Evolutionary conservation across 352 stramenopile species (phyloP).

Genomic region (Globisporangium abappressorium): DNA sequence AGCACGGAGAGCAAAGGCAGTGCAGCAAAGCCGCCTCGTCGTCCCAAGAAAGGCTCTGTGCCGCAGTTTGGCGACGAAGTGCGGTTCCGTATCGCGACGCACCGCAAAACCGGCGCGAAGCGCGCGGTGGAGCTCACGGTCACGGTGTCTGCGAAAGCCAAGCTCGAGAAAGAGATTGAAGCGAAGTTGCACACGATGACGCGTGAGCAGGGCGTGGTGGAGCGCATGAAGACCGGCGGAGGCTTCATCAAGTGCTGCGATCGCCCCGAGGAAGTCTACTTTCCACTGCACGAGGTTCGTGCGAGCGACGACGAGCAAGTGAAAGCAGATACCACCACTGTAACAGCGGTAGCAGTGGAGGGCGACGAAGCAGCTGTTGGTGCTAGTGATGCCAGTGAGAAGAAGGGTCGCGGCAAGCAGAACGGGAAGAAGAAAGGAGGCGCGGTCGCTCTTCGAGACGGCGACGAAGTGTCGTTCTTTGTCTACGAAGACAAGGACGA

Average conservation of each 20-base stretch:
- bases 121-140: slow-evolving; percentile 66
- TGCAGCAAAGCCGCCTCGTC: slow-evolving; percentile 9
- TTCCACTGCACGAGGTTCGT: slow-evolving; percentile 65
- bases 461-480: slow-evolving; percentile 79
- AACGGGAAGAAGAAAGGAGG: slow-evolving; percentile 7
- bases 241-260: slow-evolving; percentile 75
- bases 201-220: slow-evolving; percentile 58
- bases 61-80: slow-evolving; percentile 73
- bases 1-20: background rate
- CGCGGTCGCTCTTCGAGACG: slow-evolving; percentile 33
- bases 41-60: slow-evolving; percentile 16
- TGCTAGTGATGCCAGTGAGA: background rate
- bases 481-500: slow-evolving; percentile 69
- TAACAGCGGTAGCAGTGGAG: background rate
- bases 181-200: slow-evolving; percentile 52
- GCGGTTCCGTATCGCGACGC: slow-evolving; percentile 66
- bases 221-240: slow-evolving; percentile 53
- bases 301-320: slow-evolving; percentile 18
- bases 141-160: slow-evolving; percentile 51
- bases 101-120: slow-evolving; percentile 61
- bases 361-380: slow-evolving; percentile 15
- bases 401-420: slow-evolving; percentile 18
- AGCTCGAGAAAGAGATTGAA: slow-evolving; percentile 68
- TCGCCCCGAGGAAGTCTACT: slow-evolving; percentile 66
- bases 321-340: background rate